Conservation (phyloP, 805 yeast genomes). For the Candida maris region DNA sequence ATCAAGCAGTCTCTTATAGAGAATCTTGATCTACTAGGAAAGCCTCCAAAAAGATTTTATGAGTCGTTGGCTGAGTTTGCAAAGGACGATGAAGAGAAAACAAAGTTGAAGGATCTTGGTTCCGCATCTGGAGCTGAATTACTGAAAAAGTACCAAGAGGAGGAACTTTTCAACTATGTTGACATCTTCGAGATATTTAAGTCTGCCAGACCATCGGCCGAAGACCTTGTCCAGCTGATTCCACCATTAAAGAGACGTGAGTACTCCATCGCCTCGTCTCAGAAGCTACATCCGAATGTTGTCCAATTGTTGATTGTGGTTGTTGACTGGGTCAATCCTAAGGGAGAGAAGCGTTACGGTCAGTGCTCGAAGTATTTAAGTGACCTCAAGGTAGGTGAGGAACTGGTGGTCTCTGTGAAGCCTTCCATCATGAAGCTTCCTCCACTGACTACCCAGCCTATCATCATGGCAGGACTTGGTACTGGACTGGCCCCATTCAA, state of each 20-base stretch:
- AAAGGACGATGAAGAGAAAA: constrained; percentile 62
- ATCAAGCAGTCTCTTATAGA: constrained; percentile 77
- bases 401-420: constrained; percentile 88
- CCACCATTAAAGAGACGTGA: constrained; percentile 94
- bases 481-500: constrained; percentile 98
- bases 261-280: constrained; percentile 96
- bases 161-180: constrained; percentile 72
- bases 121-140: constrained; percentile 81
- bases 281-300: constrained; percentile 84
- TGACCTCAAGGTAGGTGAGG: constrained; percentile 74
- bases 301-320: constrained; percentile 91
- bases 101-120: constrained; percentile 57
- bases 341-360: constrained; percentile 84
- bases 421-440: constrained; percentile 98
- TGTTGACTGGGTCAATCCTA: constrained; percentile 89
- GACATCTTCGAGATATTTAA: constrained; percentile 78
- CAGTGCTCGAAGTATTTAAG: constrained; percentile 91
- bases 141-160: constrained; percentile 81
- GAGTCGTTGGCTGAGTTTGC: constrained; percentile 77
- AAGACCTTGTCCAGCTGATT: constrained; percentile 66
- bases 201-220: constrained; percentile 74
- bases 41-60: constrained; percentile 92
- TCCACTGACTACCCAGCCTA: constrained; percentile 79
- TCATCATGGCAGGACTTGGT: constrained; percentile 95
- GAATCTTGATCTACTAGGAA: constrained; percentile 84